Percentiles rank a stretch among this genome's conserved stretches.
Conservation (phyloP, 2,329 filamentous ascomycete species). For the Bipolaris oryzae region DNA sequence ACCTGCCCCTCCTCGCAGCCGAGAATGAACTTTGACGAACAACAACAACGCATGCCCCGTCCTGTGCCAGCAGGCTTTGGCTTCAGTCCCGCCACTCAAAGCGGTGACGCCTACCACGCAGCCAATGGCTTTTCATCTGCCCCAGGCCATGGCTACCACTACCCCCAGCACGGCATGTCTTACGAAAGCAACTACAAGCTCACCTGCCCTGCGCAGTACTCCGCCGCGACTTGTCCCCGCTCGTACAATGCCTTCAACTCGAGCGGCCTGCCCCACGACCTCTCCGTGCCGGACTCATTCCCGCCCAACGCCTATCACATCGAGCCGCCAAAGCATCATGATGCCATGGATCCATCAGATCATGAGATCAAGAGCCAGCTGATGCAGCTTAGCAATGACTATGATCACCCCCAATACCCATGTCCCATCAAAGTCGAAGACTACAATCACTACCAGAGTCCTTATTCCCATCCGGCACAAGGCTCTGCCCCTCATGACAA, state of each 20-base stretch:
- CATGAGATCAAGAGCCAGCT: conserved; percentile 28
- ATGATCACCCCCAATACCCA: conserved; percentile 26
- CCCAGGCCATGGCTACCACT: conserved; percentile 21
- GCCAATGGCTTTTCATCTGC: conserved; percentile 16
- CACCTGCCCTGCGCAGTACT: conserved; percentile 23
- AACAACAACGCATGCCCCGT: conserved; percentile 31
- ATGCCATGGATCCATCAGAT: conserved; percentile 29
- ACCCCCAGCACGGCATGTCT: conserved; percentile 26
- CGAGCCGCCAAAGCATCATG: conserved; percentile 33
- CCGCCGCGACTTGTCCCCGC: conserved; percentile 29
- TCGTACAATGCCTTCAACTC: conserved; percentile 27
- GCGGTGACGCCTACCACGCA: conserved; percentile 18
- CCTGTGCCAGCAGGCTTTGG: conserved; percentile 19
- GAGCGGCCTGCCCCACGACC: conserved; percentile 19
- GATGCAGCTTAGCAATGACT: conserved; percentile 34
- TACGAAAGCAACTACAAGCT: conserved; percentile 34
- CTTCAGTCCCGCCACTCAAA: conserved; percentile 17
- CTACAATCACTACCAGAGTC: conserved; percentile 23
- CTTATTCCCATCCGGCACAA: conserved; percentile 31
- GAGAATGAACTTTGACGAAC: conserved; percentile 23
- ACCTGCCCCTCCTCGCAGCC: conserved; percentile 7
- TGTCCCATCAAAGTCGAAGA: conserved; percentile 26
- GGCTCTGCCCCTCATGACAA: conserved; percentile 32
- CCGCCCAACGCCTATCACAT: conserved; percentile 43
- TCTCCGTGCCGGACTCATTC: conserved; percentile 27